Conservation (phyloP, 768 basidiomycete genomes). For the Leucocoprinus leucothites region DNA sequence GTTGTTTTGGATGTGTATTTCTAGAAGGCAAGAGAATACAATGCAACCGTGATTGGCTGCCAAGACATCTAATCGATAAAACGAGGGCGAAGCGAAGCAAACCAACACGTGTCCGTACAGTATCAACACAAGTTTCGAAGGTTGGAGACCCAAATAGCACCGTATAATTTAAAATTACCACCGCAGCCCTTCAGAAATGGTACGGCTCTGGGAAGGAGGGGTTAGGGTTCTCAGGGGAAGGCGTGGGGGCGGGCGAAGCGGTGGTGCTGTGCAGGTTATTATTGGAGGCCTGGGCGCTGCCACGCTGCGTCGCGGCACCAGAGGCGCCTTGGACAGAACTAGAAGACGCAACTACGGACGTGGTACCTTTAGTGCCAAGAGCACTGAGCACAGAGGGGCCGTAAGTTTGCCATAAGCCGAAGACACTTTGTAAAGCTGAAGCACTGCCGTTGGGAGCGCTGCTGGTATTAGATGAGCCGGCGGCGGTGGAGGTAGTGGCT, state of each 20-base stretch:
- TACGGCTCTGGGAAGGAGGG: slow-evolving; percentile 42
- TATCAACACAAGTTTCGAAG: background rate
- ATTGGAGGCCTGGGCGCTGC: background rate
- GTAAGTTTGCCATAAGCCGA: slow-evolving; percentile 38
- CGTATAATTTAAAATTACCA: background rate
- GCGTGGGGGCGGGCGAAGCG: background rate
- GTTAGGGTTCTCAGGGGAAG: background rate
- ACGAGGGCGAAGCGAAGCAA: background rate
- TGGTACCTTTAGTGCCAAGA: background rate
- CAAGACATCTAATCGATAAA: background rate
- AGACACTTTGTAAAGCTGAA: slow-evolving; percentile 3
- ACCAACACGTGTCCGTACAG: background rate
- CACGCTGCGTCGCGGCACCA: slow-evolving; percentile 2
- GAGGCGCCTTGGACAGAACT: slow-evolving; percentile 7
- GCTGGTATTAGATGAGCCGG: background rate
- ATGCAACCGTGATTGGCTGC: background rate
- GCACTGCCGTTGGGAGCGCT: background rate
- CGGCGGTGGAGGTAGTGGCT: slow-evolving; percentile 11
- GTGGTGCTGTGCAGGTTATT: background rate
- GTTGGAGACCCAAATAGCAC: slow-evolving; percentile 1
- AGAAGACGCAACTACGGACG: slow-evolving; percentile 12
- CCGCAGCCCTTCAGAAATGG: slow-evolving; percentile 16
- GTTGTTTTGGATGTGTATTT: slow-evolving; percentile 6
- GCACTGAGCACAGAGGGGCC: slow-evolving; percentile 33
- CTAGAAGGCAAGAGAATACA: background rate